phyloP scores from a whole-genome alignment of 352 stramenopile species.

The Blastocystis sp. region DNA sequence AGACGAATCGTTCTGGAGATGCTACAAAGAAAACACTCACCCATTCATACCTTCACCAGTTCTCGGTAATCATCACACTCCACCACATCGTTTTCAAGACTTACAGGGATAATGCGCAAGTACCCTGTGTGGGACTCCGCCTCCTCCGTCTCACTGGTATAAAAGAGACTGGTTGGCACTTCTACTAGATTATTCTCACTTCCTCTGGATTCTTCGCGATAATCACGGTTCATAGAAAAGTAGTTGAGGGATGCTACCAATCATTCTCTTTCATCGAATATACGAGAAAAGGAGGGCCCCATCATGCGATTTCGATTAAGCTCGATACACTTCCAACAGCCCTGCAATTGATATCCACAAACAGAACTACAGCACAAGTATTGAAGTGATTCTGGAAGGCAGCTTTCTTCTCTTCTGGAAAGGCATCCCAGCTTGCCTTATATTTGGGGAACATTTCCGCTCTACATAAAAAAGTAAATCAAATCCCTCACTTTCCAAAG shows the following conservation, averaged over 20 bases:
- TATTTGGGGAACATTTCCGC: neutral
- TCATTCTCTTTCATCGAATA: neutral
- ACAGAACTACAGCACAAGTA: neutral
- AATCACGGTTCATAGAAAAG: neutral
- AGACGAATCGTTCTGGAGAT: neutral
- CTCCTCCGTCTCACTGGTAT: neutral
- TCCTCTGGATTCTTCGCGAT: neutral
- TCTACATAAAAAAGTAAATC: neutral
- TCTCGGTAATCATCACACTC: constrained; percentile 35
- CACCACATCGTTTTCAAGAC: constrained; percentile 44
- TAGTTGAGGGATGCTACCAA: neutral
- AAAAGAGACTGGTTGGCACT: constrained; percentile 33
- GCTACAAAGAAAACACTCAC: neutral
- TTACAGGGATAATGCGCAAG: constrained; percentile 36
- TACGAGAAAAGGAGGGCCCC: neutral
- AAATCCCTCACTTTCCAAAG: neutral
- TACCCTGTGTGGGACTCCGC: constrained; percentile 8
- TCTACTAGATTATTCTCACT: neutral
- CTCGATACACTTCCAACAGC: constrained; percentile 44
- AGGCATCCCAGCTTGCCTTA: neutral
- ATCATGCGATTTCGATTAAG: neutral
- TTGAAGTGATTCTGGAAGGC: neutral
- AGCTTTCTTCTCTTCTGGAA: neutral
- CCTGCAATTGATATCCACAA: neutral
- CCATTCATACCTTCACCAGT: neutral